Evolutionary conservation across 139 green algal species (phyloP).

Genomic region (Chlamydomonas sphaeroides): DNA sequence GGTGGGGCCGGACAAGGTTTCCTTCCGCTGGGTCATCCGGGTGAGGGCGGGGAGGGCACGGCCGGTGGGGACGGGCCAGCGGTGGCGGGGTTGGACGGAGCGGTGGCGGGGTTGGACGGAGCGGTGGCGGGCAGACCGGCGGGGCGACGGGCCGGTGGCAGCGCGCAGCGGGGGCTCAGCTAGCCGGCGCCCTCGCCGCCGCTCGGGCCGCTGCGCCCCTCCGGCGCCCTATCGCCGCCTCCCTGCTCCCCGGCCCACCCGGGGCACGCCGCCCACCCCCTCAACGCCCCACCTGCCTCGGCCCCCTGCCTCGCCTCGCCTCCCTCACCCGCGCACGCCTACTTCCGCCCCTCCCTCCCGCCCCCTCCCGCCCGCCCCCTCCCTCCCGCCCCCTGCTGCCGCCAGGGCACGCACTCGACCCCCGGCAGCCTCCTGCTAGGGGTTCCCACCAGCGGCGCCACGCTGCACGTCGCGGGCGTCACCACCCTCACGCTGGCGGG

Average conservation of each 20-base stretch:
- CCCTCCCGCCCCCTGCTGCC: no score
- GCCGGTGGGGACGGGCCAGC: neutral
- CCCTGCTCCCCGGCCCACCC: no score
- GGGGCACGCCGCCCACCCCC: no score
- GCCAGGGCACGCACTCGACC: conserved; percentile 16
- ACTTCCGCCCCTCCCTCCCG: no score
- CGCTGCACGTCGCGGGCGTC: conserved; percentile 19
- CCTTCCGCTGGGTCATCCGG: conserved; percentile 39
- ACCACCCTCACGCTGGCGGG: conserved; percentile 14
- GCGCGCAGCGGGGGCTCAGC: no score
- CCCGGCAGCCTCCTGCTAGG: conserved; percentile 16
- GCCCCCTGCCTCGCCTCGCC: neutral
- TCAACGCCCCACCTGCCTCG: no score
- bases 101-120: neutral
- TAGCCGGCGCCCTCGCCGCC: no score
- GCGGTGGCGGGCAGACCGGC: no score
- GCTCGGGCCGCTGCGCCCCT: no score
- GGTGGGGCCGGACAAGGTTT: conserved; percentile 6
- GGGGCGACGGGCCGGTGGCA: no score
- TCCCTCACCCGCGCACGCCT: neutral
- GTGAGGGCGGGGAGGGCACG: neutral
- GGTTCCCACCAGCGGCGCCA: neutral
- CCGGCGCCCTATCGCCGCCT: no score
- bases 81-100: neutral
- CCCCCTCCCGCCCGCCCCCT: no score